These are phyloP conservation scores for Inosperma sp. DNA, from an alignment of 768 basidiomycete species.

Conservation along the genomic window DNA sequence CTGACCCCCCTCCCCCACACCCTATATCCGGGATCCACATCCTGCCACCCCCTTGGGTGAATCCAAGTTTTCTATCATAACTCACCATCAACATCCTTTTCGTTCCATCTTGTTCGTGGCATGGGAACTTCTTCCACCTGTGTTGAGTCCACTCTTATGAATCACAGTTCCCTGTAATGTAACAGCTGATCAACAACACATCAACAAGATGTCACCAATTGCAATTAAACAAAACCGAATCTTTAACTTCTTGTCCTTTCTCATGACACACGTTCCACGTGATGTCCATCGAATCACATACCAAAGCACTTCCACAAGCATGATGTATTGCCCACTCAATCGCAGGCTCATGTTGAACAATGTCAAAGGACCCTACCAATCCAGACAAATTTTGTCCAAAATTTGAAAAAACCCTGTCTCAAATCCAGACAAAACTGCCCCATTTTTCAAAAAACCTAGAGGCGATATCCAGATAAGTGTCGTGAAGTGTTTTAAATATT, in stretches of 20 bases:
- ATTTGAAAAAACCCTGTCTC: too few species aligned
- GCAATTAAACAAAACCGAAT: slow-evolving; percentile 51
- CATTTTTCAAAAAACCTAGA: too few species aligned
- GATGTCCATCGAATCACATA: slow-evolving; percentile 94
- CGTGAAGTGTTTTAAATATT: too few species aligned
- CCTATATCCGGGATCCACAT: background rate
- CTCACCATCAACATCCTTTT: slow-evolving; percentile 85
- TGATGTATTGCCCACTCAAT: slow-evolving; percentile 95
- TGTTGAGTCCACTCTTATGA: slow-evolving; percentile 95
- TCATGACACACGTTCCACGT: slow-evolving; percentile 90
- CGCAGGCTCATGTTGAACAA: slow-evolving; percentile 75
- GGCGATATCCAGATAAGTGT: too few species aligned
- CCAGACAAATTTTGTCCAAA: too few species aligned
- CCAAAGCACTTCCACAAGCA: slow-evolving; percentile 90
- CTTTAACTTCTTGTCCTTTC: slow-evolving; percentile 94
- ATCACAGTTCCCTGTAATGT: slow-evolving; percentile 96
- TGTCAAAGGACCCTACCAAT: too few species aligned
- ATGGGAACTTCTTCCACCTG: slow-evolving; percentile 84
- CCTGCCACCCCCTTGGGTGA: background rate
- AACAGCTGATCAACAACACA: slow-evolving; percentile 76
- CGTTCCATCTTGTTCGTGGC: slow-evolving; percentile 86
- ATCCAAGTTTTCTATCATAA: background rate
- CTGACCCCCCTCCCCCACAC: too few species aligned
- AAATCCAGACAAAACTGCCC: too few species aligned
- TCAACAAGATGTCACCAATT: too few species aligned